Percentiles rank a stretch among this genome's conserved stretches.
These are phyloP conservation scores for Ilyonectria destructans DNA, from an alignment of 2,329 filamentous ascomycete species.

Conservation along the genomic window DNA sequence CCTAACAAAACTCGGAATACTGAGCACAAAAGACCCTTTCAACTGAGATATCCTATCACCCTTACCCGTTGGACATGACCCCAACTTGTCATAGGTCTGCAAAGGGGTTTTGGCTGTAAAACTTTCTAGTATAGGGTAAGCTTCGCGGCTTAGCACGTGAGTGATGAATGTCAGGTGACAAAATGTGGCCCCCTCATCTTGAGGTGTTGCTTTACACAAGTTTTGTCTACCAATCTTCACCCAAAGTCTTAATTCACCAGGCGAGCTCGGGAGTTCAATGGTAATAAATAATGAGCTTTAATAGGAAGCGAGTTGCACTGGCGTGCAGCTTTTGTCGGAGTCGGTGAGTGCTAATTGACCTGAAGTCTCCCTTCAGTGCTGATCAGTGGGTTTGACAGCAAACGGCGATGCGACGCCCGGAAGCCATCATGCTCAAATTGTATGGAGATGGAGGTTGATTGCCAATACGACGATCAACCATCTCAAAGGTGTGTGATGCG, in stretches of 20 bases:
- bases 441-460: constrained; percentile 46
- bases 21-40: no score
- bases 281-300: constrained; percentile 46
- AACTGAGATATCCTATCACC: no score
- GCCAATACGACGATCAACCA: constrained; percentile 50
- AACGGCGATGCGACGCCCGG: constrained; percentile 50
- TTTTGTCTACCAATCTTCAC: no score
- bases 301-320: constrained; percentile 48
- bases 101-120: neutral
- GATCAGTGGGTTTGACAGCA: constrained; percentile 33
- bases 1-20: no score
- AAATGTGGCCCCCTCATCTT: neutral
- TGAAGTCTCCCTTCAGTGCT: neutral
- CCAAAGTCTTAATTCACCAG: neutral
- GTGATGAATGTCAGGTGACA: neutral
- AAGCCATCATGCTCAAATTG: constrained; percentile 48
- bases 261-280: neutral
- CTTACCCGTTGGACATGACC: no score
- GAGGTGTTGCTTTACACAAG: neutral
- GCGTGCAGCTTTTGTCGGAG: constrained; percentile 51
- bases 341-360: constrained; percentile 36
- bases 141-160: neutral
- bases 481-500: constrained; percentile 41
- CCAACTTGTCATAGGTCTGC: no score
- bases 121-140: neutral